Base-by-base conservation (phyloP, 2,329 filamentous ascomycete species). In the Sphaerulina musiva region DNA sequence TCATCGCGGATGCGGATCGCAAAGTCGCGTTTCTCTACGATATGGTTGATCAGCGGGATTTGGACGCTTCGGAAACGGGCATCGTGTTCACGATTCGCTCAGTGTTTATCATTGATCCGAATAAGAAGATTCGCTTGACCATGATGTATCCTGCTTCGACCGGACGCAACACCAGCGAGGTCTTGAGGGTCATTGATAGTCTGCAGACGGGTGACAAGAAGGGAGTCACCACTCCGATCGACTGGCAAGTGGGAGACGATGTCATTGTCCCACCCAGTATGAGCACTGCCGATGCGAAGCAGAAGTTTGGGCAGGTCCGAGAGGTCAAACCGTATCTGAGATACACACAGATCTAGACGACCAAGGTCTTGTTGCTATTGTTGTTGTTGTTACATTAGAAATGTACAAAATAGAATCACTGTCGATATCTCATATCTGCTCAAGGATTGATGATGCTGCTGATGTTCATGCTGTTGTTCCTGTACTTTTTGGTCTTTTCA, bases 31-130 rank as follows among this genome's bases (percentile, higher is more conserved):
- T 69, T 59, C 68, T 74, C 14, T 78, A 77, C 67, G 75, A 77
- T 63, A 77, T 77, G 75, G 63, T 72, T 52, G 64, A 64, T 45
- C 61, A 68, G 49, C 64, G 69, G 39, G 69, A 72, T 56, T 51
- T 71, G 26, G 61, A 63, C 26, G 70, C 48, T 62, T 70, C 20
- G 65, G 56, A 66, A 47, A 68, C 67, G 56, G 72, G 72, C 64
- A 87, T 92, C 65, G 89, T 90, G 53, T 92, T 95, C 76, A 95
- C 91, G 65, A 95, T 96, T 76, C 89, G 91, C 68, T 89, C 87
- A 65, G 91, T 95, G 70, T 95, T 95, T 80, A 80, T 95, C 76
- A 93, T 95, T 72, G 90, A 95, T 78, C 90, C 90, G 61, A 83
- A 82, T 74, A 95, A 95, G 84, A 92, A 86, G 73, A 93, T 95